phyloP scores from a whole-genome alignment of 805 yeast species.

The Candida maris region DNA sequence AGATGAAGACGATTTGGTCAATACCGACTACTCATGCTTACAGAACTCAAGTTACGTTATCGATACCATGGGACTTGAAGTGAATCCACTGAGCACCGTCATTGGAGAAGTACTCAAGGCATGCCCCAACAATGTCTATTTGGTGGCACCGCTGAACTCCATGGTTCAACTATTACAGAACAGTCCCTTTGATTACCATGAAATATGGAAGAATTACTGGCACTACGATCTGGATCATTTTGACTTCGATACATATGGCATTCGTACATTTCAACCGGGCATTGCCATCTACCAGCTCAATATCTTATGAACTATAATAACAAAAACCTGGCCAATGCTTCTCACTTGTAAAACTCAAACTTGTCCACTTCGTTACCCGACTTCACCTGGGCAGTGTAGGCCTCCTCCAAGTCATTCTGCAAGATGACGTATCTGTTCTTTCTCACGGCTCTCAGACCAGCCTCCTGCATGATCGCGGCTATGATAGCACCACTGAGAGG shows the following conservation, averaged over 20 bases:
- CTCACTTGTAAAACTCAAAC: conserved; percentile 90
- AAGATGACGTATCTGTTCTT: conserved; percentile 95
- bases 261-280: conserved; percentile 56
- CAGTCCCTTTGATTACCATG: conserved; percentile 7
- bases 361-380: conserved; percentile 93
- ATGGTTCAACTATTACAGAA: conserved; percentile 15
- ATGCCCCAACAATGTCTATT: conserved; percentile 6
- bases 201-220: conserved; percentile 35
- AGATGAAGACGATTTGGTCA: conserved; percentile 22
- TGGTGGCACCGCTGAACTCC: conserved; percentile 31
- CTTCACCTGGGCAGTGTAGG: conserved; percentile 95
- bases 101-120: conserved; percentile 4
- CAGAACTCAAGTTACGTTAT: conserved; percentile 26
- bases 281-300: conserved; percentile 46
- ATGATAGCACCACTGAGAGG: conserved; percentile 96
- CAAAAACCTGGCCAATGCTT: conserved; percentile 2
- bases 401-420: conserved; percentile 96
- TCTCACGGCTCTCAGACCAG: conserved; percentile 97
- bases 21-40: conserved; percentile 12
- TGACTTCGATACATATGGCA: conserved; percentile 42
- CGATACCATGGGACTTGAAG: conserved; percentile 46
- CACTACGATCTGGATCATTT: conserved; percentile 78
- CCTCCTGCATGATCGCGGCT: conserved; percentile 99
- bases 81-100: conserved; percentile 19
- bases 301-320: neutral